These are phyloP conservation scores for Cytospora mali DNA, from an alignment of 2,329 filamentous ascomycete genomes.

Conservation along the genomic window DNA sequence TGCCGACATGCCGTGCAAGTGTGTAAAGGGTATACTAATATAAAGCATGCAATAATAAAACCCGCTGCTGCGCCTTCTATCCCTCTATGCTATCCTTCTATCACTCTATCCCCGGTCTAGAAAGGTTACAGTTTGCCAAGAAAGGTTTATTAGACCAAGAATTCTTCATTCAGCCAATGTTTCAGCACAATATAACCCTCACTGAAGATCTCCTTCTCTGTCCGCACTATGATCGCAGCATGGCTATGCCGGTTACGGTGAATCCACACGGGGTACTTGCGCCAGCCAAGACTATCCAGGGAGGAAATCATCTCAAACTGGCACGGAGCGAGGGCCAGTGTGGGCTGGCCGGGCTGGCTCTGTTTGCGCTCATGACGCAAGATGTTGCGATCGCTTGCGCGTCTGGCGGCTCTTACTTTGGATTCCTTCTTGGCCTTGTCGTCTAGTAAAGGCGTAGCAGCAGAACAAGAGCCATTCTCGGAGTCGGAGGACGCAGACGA, in stretches of 20 bases:
- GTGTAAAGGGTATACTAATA: not conserved
- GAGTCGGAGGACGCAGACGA: slow-evolving; percentile 18
- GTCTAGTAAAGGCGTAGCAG: slow-evolving; percentile 2
- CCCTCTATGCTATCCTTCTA: not conserved
- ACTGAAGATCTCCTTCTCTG: slow-evolving; percentile 64
- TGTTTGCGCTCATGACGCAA: slow-evolving; percentile 44
- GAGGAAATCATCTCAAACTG: slow-evolving; percentile 86
- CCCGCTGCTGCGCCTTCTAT: not conserved
- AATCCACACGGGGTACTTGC: slow-evolving; percentile 72
- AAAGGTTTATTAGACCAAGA: slow-evolving; percentile 54
- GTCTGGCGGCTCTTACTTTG: slow-evolving; percentile 29
- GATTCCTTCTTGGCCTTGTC: slow-evolving; percentile 37
- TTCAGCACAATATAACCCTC: slow-evolving; percentile 78
- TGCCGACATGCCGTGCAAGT: not conserved
- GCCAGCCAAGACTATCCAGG: slow-evolving; percentile 68
- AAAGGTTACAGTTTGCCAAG: not conserved
- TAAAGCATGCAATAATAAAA: not conserved
- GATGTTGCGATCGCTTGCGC: slow-evolving; percentile 41
- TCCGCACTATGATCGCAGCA: slow-evolving; percentile 85
- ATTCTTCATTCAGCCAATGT: slow-evolving; percentile 81
- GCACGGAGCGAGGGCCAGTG: slow-evolving; percentile 73
- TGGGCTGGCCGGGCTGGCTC: slow-evolving; percentile 57
- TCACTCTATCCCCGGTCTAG: not conserved
- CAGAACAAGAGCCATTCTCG: slow-evolving; percentile 11
- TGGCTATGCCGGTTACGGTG: slow-evolving; percentile 80